phyloP scores from a whole-genome alignment of 2,329 filamentous ascomycete genomes.

The Sporothrix inflata region DNA sequence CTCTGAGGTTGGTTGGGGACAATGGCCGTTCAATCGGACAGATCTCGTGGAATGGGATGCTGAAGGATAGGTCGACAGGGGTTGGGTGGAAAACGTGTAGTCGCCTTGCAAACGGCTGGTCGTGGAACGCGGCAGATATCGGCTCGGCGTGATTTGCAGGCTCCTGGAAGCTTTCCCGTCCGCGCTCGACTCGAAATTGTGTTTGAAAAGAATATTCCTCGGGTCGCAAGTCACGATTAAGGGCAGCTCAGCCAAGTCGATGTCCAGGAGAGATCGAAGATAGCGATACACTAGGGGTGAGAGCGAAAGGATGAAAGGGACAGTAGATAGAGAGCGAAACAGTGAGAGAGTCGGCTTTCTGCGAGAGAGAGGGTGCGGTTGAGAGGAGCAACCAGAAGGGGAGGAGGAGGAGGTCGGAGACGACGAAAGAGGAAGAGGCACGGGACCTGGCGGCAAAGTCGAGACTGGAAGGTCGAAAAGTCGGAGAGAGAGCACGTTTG shows the following conservation, averaged over 20 bases:
- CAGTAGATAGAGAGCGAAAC: background rate
- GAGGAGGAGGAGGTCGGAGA: background rate
- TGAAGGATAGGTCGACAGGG: background rate
- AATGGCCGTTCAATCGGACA: slow-evolving; percentile 15
- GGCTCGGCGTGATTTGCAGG: slow-evolving; percentile 1
- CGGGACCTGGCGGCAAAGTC: background rate
- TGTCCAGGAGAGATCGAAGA: background rate
- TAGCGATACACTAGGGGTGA: background rate
- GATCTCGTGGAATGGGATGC: background rate
- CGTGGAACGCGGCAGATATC: slow-evolving; percentile 19
- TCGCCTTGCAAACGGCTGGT: slow-evolving; percentile 14
- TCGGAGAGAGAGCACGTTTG: background rate
- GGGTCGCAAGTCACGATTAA: background rate
- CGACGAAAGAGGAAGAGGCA: slow-evolving; percentile 19
- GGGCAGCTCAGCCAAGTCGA: background rate
- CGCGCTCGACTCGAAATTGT: background rate
- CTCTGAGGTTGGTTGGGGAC: background rate
- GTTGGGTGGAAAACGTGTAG: background rate
- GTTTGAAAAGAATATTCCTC: background rate
- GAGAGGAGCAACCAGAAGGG: background rate
- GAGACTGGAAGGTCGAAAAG: background rate
- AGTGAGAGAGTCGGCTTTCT: background rate
- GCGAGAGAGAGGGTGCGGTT: background rate
- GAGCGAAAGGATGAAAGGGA: background rate
- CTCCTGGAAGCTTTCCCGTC: background rate